Base-by-base conservation (phyloP, 768 basidiomycete genomes). In the Panus rudis region DNA sequence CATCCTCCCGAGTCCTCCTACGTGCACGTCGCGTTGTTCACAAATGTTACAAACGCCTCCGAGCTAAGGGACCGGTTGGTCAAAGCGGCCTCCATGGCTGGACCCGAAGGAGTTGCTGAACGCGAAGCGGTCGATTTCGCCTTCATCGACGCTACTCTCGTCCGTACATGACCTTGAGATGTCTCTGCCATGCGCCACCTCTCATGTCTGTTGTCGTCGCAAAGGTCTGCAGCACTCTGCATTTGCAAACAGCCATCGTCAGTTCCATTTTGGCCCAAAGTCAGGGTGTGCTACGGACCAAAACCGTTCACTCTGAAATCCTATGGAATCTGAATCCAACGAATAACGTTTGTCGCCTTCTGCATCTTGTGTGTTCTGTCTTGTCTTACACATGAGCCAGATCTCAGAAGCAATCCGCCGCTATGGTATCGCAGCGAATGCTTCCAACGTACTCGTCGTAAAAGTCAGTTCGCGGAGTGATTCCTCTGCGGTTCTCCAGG, bases 221-320 rank as follows among this genome's bases (percentile, higher is more conserved):
- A 32, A 54, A 96, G 93, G 79, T 97, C 34, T 84, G 87, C 0
- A 92, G 91, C 43, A 60, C 72, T 3, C 57, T 81, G 33, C 92
- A 94, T 54, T 65, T 97, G 11, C 78, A 88, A 58, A 92, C 89
- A 0, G 93, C 90, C 0, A 73, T 92, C 10, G 72, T 84, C 42
- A 87, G 91, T 52, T 83, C 91, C 1, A 67, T 90, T n/a, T 64
- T 92, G 10, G 77, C 90, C 0, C 70, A 76, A 22, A 60, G 73
- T 3, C 74, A 81, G 31, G 69, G 67, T 17, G 55, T 66, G 1
- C 67, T 94, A 44, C 72, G 83, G 37, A 92, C 93, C 1, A 89
- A 84, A 64, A 90, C 91, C 1, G 65, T 92, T 0, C 92, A 97
- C 57, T 91, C 91, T 0, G 93, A 98, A 61, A 73, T 97, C 39